phyloP scores from a whole-genome alignment of 2,329 filamentous ascomycete species.

The Trematosphaeria pertusa region DNA sequence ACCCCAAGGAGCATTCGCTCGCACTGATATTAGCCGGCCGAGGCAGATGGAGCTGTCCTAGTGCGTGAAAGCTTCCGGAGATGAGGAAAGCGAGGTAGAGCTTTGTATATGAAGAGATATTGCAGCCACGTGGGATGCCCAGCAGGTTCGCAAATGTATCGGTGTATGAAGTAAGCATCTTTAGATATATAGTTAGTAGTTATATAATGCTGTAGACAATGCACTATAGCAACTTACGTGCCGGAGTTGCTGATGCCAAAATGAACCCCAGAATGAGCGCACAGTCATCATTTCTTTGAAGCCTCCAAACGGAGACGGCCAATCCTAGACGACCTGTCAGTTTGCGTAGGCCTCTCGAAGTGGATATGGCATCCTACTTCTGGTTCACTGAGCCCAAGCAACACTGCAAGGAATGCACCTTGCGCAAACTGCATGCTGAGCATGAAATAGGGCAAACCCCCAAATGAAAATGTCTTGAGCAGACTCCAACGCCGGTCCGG shows the following conservation, averaged over 20 bases:
- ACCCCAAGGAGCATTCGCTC: slow-evolving; percentile 7
- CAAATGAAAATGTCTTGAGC: slow-evolving; percentile 13
- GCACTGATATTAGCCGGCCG: slow-evolving; percentile 12
- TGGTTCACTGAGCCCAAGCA: slow-evolving; percentile 7
- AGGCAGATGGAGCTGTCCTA: slow-evolving; percentile 7
- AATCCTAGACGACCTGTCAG: slow-evolving; percentile 12
- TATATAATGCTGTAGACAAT: no score
- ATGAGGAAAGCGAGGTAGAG: slow-evolving; percentile 14
- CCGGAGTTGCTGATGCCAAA: slow-evolving; percentile 21
- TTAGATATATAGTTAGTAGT: no score
- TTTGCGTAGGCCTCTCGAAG: background rate
- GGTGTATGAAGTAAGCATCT: slow-evolving; percentile 3
- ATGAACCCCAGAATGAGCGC: slow-evolving; percentile 18
- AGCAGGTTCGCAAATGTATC: slow-evolving; percentile 3
- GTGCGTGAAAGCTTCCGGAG: slow-evolving; percentile 17
- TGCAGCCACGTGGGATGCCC: slow-evolving; percentile 7
- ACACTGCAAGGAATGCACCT: slow-evolving; percentile 9
- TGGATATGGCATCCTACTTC: slow-evolving; percentile 13
- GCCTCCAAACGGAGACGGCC: slow-evolving; percentile 17
- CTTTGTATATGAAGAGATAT: slow-evolving; percentile 10
- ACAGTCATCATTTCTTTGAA: slow-evolving; percentile 14
- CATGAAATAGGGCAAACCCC: slow-evolving; percentile 15
- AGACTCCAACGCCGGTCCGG: slow-evolving; percentile 13
- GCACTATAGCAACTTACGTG: slow-evolving; percentile 3
- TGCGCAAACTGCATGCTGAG: slow-evolving; percentile 19